phyloP scores from a whole-genome alignment of 23 red algal genomes.

The Pyropia yezoensis region DNA sequence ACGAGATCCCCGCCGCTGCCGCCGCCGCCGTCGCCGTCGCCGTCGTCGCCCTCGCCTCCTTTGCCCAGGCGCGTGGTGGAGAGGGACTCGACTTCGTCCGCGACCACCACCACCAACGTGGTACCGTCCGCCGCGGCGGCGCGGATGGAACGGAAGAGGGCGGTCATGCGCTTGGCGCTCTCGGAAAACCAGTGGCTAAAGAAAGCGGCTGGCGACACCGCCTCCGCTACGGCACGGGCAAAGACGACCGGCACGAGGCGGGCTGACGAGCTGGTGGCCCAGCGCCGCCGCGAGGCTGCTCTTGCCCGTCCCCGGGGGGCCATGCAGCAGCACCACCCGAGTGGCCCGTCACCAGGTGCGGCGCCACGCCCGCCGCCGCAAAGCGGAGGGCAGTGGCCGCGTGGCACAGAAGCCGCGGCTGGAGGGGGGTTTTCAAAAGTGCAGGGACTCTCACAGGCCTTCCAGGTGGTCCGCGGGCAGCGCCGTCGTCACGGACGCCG shows the following conservation, averaged over 20 bases:
- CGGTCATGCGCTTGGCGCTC: slow-evolving; percentile 25
- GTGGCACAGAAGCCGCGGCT: background rate
- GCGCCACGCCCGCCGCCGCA: background rate
- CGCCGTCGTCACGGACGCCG: too few species aligned
- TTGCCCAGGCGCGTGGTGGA: slow-evolving; percentile 1
- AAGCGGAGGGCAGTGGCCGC: background rate
- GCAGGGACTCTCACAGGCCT: background rate
- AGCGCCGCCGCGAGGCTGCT: slow-evolving; percentile 28
- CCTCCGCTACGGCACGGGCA: slow-evolving; percentile 2
- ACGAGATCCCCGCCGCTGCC: slow-evolving; percentile 25
- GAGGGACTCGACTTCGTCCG: slow-evolving; percentile 59
- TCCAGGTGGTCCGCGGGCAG: too few species aligned
- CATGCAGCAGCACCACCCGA: slow-evolving; percentile 49
- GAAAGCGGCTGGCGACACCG: slow-evolving; percentile 31
- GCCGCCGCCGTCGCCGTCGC: slow-evolving; percentile 1
- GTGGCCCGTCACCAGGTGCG: background rate
- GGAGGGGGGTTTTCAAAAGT: background rate
- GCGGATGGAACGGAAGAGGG: slow-evolving; percentile 14
- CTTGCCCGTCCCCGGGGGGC: slow-evolving; percentile 71
- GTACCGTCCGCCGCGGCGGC: background rate
- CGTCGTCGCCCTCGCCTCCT: background rate
- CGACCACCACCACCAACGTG: slow-evolving; percentile 26
- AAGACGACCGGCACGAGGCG: slow-evolving; percentile 1
- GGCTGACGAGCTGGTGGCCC: slow-evolving; percentile 31
- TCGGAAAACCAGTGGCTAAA: slow-evolving; percentile 62